These are phyloP conservation scores for Myxozyma kluyveri DNA, from an alignment of 805 yeast species.

Conservation along the genomic window DNA sequence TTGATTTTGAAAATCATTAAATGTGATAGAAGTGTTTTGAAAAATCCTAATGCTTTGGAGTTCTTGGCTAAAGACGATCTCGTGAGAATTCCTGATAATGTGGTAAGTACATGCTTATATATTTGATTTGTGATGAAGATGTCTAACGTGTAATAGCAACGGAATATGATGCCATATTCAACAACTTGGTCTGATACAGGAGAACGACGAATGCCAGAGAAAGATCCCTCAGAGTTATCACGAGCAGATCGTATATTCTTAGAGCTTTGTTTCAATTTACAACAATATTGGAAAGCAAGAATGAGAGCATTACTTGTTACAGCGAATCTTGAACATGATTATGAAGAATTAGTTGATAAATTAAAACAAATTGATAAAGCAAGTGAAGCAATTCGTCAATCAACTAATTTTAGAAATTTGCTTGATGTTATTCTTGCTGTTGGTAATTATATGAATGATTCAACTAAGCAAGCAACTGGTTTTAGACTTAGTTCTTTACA, in stretches of 20 bases:
- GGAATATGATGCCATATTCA: constrained; percentile 77
- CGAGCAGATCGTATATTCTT: constrained; percentile 83
- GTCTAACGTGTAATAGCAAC: constrained; percentile 39
- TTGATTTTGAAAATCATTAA: constrained; percentile 67
- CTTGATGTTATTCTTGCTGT: constrained; percentile 83
- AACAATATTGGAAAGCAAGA: constrained; percentile 88
- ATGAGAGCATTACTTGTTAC: constrained; percentile 75
- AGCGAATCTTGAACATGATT: constrained; percentile 73
- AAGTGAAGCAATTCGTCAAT: constrained; percentile 58
- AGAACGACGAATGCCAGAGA: constrained; percentile 49
- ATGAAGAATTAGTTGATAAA: constrained; percentile 64
- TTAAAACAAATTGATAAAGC: constrained; percentile 72
- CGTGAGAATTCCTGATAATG: constrained; percentile 66
- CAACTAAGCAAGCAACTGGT: constrained; percentile 88
- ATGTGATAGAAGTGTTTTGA: constrained; percentile 71
- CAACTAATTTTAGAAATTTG: constrained; percentile 66
- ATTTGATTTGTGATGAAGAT: background rate
- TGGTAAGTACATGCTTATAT: constrained; percentile 34
- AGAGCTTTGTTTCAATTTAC: constrained; percentile 77
- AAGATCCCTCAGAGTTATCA: constrained; percentile 72
- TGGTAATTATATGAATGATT: constrained; percentile 95
- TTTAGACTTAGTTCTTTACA: constrained; percentile 88
- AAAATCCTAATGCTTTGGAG: constrained; percentile 73
- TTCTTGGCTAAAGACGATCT: constrained; percentile 75
- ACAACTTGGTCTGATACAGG: constrained; percentile 59